Conservation (phyloP, 306 rosid species). For the Alnus rubra region DNA sequence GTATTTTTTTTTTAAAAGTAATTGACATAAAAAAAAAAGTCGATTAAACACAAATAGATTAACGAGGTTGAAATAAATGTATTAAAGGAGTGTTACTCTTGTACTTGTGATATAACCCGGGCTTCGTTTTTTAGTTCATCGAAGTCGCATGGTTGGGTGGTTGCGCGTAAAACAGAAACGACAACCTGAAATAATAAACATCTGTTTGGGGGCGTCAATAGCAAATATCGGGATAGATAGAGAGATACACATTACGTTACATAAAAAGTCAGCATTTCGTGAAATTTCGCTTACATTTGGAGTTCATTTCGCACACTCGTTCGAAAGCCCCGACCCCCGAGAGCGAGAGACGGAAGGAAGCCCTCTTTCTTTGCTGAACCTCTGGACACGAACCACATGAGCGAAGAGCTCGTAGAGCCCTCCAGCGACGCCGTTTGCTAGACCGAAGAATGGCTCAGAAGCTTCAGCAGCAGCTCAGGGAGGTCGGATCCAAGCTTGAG, state of each 20-base stretch:
- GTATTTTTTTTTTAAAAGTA: no score
- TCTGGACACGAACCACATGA: constrained; percentile 37
- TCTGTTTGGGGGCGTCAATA: background rate
- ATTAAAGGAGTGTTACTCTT: no score
- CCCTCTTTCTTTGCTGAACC: constrained; percentile 27
- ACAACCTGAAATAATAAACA: no score
- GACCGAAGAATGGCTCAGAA: constrained; percentile 55
- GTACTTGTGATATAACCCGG: no score
- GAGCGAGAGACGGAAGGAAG: constrained; percentile 22
- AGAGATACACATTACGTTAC: background rate
- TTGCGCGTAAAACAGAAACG: no score
- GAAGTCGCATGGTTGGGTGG: no score
- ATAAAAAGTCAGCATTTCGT: constrained; percentile 31
- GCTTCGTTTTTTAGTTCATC: no score
- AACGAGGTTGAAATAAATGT: no score
- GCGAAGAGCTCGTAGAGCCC: constrained; percentile 24
- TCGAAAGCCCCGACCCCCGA: constrained; percentile 35
- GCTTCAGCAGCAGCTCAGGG: constrained; percentile 78
- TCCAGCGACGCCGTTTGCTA: constrained; percentile 40
- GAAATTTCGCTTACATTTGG: constrained; percentile 30
- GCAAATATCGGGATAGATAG: background rate
- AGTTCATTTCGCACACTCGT: constrained; percentile 42
- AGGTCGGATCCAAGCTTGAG: constrained; percentile 93
- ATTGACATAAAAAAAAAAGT: no score
- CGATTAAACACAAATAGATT: no score